Base-by-base conservation (phyloP, 371 early-diverging fungal species). In the Paramicrosporidium saccamoebae region DNA sequence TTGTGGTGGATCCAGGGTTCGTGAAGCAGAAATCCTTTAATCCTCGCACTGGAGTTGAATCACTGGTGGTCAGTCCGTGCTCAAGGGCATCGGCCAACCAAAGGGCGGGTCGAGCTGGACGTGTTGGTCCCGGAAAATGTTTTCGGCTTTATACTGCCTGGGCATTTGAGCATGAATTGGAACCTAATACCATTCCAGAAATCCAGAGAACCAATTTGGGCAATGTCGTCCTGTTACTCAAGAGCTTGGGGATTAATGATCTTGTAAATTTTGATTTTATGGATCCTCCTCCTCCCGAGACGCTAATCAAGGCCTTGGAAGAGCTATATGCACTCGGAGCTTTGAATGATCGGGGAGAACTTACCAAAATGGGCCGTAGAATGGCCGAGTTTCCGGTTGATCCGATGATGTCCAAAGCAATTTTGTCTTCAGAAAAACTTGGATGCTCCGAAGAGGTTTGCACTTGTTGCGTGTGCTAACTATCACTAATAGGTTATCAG, bases 361-460 rank as follows among this genome's bases (percentile, higher is more conserved):
- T 96, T 29, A 98, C 94, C 8, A 84, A 86, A 40, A 44, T 88
- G 9, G 97, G 98, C 0, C 62, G 86, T 12, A 49, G 81, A 12
- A 94, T 98, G 92, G 86, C 94, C 10, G 90, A 90, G 53, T 88
- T 88, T 32, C 96, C 95, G 1, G 55, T 82, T 35, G 86, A 92
- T 39, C 97, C 97, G 1, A 69, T 74, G 57, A 40, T 90, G 33
- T 69, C 81, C 26, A 86, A 82, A 38, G 55, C 79, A 2, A 53
- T 94, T 27, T 54, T 96, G 14, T 74, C 65, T 4, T 65, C 84
- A 0, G 79, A 74, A 28, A 67, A 77, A 32, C 81, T 73, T 34
- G 49, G 56, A 12, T 95, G 95, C 37, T 61, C 79, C 2, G 79
- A 90, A 32, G 90, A 72, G 41, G 50, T 65, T 30, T 25, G 42